phyloP scores from a whole-genome alignment of 2,329 filamentous ascomycete genomes.

The Apiospora saccharicola region DNA sequence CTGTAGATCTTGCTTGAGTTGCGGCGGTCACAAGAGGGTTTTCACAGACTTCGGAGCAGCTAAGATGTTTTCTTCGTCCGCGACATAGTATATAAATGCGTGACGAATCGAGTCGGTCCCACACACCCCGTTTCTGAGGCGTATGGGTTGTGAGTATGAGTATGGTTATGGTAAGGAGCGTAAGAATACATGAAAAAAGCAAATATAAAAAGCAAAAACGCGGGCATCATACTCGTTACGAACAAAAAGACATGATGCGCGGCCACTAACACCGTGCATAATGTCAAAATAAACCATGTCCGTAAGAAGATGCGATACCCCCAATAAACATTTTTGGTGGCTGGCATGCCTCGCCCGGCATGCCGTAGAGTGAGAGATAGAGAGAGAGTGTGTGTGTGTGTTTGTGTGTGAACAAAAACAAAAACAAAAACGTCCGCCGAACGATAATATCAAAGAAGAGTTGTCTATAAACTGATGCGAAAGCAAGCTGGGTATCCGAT shows the following conservation, averaged over 20 bases:
- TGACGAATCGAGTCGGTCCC: not conserved
- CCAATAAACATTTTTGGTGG: constrained; percentile 6
- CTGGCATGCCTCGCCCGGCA: not conserved
- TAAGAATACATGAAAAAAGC: not conserved
- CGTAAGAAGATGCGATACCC: constrained; percentile 1
- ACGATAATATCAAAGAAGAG: not conserved
- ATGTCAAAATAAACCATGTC: constrained; percentile 14
- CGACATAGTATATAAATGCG: not conserved
- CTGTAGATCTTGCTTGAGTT: not conserved
- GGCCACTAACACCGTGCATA: constrained; percentile 18
- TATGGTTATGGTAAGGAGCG: not conserved
- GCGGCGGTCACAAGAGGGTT: not conserved
- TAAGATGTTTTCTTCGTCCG: not conserved
- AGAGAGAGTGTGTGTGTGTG: not conserved
- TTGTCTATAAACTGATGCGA: not conserved
- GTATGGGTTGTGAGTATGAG: not conserved
- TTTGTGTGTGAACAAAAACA: not conserved
- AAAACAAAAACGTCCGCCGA: not conserved
- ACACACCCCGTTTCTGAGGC: not conserved
- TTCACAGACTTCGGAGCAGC: not conserved
- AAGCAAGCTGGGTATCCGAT: constrained; percentile 9
- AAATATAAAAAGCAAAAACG: not conserved
- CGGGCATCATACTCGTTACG: constrained; percentile 11
- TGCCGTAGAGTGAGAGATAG: not conserved
- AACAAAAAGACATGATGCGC: constrained; percentile 3